Base-by-base conservation (phyloP, 768 basidiomycete species). In the Hygrocybe punicea region DNA sequence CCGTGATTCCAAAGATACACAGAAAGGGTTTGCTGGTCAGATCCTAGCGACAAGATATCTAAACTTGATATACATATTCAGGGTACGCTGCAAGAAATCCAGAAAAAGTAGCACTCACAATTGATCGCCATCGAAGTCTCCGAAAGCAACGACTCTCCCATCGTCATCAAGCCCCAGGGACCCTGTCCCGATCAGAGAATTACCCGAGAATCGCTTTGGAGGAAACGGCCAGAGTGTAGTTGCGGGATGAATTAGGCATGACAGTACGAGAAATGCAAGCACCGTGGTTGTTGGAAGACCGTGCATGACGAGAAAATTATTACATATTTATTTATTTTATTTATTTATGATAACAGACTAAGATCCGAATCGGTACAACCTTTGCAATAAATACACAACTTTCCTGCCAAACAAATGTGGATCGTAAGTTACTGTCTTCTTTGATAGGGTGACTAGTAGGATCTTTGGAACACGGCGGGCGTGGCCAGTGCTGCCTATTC, bases 41-140 rank as follows among this genome's bases (percentile, higher is more conserved):
- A 68, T 48, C 77, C 84, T 45, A 97, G 76, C n/a, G 82, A 78
- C 44, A 98, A 74, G 3, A 93, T 73, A 71, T 98, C 95, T 60
- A 92, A 69, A 62, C 94, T 97, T 64, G 23, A 53, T 23, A 19
- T 58, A 48, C 33, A 23, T 51, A 5, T 24, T 53, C 23, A 53
- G 52, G 49, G 49, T 23, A 56, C 9, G 37, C 40, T 47, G 21
- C 13, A 19, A 44, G n/a, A 23, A 37, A 36, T 23, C 16, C 10
- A 36, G 53, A 42, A n/a, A 13, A 24, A 44, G 6, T 50, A 37
- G n/a, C 39, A 74, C 91, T 67, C 69, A 97, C 93, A 91, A 89
- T 69, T 98, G 94, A 71, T 98, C 93, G 4, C 91, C 94, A 69
- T 98, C 85, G 71, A 95, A 96, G 75, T 99, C 96, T 33, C 94